A percentile compares a stretch with the other conserved stretches of the same genome.
phyloP scores from a whole-genome alignment of 176 grass and related monocot genomes.

The Metroxylon sagu region DNA sequence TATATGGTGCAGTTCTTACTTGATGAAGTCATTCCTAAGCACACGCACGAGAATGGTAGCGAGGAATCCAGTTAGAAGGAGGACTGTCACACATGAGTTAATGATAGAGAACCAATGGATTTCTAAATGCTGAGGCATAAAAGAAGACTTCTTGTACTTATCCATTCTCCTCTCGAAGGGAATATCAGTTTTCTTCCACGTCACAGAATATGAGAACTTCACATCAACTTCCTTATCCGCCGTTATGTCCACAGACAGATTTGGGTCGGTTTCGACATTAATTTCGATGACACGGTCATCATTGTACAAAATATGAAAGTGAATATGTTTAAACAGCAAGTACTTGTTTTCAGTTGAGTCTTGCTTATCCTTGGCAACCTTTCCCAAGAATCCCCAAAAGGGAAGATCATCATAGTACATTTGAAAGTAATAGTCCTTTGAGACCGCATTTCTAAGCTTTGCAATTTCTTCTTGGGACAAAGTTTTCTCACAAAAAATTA shows the following conservation, averaged over 20 bases:
- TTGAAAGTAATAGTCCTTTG: constrained; percentile 93
- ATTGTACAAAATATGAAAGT: constrained; percentile 81
- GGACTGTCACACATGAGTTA: constrained; percentile 81
- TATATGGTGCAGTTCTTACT: constrained; percentile 41
- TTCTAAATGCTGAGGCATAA: constrained; percentile 90
- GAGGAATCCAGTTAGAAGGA: constrained; percentile 81
- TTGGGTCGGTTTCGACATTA: constrained; percentile 62
- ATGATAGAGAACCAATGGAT: constrained; percentile 99
- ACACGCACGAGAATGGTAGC: constrained; percentile 92
- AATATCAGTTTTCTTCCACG: constrained; percentile 76
- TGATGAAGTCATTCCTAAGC: constrained; percentile 86
- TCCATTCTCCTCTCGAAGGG: constrained; percentile 83
- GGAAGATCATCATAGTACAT: constrained; percentile 98
- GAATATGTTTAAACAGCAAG: constrained; percentile 85
- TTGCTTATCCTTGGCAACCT: constrained; percentile 52
- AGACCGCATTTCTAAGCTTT: constrained; percentile 67
- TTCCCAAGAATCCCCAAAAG: constrained; percentile 92
- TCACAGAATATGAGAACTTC: constrained; percentile 87
- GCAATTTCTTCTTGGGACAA: constrained; percentile 48
- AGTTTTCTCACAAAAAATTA: constrained; percentile 56
- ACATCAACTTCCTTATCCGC: constrained; percentile 63
- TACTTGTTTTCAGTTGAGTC: constrained; percentile 33
- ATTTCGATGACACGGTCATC: constrained; percentile 77
- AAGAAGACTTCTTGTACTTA: constrained; percentile 84
- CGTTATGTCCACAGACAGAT: constrained; percentile 63